Evolutionary conservation across 352 stramenopile species (phyloP).

Genomic region (Phytophthora megakarya): DNA sequence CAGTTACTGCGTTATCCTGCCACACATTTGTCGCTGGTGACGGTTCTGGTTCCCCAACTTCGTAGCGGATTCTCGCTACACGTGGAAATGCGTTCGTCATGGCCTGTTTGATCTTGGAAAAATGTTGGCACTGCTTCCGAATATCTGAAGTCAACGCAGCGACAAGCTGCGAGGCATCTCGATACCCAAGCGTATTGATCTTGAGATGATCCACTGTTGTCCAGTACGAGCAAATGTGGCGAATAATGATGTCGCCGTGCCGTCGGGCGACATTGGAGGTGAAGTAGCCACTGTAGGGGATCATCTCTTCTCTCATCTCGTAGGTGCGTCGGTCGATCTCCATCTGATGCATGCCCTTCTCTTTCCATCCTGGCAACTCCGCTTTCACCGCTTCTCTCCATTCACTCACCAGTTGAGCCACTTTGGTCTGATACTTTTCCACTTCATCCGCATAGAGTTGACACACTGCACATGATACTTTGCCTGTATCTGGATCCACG

Average conservation of each 20-base stretch:
- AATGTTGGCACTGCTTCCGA: constrained; percentile 60
- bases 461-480: constrained; percentile 43
- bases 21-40: constrained; percentile 39
- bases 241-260: constrained; percentile 65
- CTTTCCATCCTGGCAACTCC: constrained; percentile 48
- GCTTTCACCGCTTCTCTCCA: constrained; percentile 48
- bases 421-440: constrained; percentile 49
- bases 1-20: constrained; percentile 48
- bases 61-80: constrained; percentile 49
- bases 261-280: constrained; percentile 58
- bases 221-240: constrained; percentile 60
- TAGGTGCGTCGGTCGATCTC: constrained; percentile 63
- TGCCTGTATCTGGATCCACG: constrained; percentile 35
- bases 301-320: constrained; percentile 63
- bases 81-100: constrained; percentile 50
- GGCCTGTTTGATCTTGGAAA: constrained; percentile 54
- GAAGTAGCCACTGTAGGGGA: constrained; percentile 61
- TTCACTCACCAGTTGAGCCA: constrained; percentile 45
- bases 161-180: constrained; percentile 47
- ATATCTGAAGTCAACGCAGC: constrained; percentile 54
- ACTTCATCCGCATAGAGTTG: constrained; percentile 56
- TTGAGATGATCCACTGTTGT: constrained; percentile 42
- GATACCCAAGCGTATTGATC: constrained; percentile 55
- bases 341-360: constrained; percentile 60
- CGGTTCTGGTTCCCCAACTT: constrained; percentile 37